Conservation (phyloP, 2,329 filamentous ascomycete species). For the Sporothrix pseudoabietina region DNA sequence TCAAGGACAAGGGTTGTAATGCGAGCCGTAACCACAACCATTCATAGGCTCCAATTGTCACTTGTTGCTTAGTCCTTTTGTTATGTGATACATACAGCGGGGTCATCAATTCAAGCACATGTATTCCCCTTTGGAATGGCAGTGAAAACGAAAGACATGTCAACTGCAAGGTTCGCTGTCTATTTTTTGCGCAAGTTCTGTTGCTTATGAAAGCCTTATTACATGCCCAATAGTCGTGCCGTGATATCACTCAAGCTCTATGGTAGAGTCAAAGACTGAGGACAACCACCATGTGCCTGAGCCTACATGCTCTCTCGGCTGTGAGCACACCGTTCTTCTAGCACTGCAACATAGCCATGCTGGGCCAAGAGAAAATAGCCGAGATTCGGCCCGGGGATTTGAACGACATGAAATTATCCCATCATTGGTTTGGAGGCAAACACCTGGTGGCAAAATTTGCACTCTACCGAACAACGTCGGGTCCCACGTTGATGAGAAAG, state of each 20-base stretch:
- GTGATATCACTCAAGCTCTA: too few relatives aligned
- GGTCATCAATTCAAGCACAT: not conserved
- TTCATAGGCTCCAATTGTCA: too few relatives aligned
- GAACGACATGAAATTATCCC: not conserved
- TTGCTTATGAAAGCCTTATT: too few relatives aligned
- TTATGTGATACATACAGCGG: not conserved
- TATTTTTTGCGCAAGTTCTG: too few relatives aligned
- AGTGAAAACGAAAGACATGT: not conserved
- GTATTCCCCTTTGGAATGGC: not conserved
- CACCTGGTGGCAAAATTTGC: too few relatives aligned
- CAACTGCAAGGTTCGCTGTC: too few relatives aligned
- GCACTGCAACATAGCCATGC: not conserved
- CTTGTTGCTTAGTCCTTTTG: too few relatives aligned
- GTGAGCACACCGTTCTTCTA: not conserved
- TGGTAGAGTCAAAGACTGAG: too few relatives aligned
- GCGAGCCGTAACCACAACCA: not conserved
- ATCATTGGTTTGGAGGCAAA: not conserved
- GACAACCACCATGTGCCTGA: too few relatives aligned
- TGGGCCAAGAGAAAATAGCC: not conserved
- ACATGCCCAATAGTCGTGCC: too few relatives aligned
- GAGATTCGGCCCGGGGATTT: constrained; percentile 21
- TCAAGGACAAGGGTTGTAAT: not conserved
- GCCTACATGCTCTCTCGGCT: not conserved
- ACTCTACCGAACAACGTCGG: not conserved
- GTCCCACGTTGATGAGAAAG: not conserved